A percentile compares a stretch with the other conserved stretches of the same genome.
Conservation (phyloP, 75 land plant genomes). For the Picea glauca region DNA sequence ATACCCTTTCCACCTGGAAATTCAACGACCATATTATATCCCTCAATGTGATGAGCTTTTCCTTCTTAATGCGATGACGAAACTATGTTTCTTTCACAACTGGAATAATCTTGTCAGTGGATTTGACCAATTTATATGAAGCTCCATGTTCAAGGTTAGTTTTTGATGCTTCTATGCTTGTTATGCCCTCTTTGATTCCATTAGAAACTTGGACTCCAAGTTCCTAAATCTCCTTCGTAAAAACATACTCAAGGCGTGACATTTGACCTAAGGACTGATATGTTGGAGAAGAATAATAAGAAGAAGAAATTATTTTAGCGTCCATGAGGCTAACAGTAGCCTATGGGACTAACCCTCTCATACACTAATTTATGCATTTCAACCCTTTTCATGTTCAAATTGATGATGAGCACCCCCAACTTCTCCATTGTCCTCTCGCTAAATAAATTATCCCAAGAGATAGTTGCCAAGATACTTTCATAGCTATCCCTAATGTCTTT, state of each 20-base stretch:
- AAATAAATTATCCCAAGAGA: too few relatives aligned
- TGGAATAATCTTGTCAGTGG: constrained; percentile 44
- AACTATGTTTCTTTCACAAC: constrained; percentile 72
- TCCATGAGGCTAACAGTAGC: too few relatives aligned
- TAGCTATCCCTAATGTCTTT: too few relatives aligned
- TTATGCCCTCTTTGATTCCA: constrained; percentile 4
- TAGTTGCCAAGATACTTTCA: too few relatives aligned
- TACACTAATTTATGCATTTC: too few relatives aligned
- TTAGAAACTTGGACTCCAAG: constrained; percentile 69
- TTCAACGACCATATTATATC: constrained; percentile 49
- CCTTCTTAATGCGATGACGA: constrained; percentile 48
- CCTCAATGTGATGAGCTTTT: constrained; percentile 41
- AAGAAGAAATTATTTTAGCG: too few relatives aligned
- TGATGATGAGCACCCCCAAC: too few relatives aligned
- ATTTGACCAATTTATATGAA: constrained; percentile 35
- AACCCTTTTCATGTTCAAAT: too few relatives aligned
- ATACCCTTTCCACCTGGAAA: constrained; percentile 31
- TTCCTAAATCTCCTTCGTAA: constrained; percentile 53
- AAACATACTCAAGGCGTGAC: constrained; percentile 25
- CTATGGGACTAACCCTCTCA: too few relatives aligned
- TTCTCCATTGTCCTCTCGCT: too few relatives aligned
- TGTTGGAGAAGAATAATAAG: too few relatives aligned
- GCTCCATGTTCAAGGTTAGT: constrained; percentile 55
- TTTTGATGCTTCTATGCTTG: constrained; percentile 53
- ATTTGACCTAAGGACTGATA: too few relatives aligned